Percentiles rank a stretch among this genome's conserved stretches.
These are phyloP conservation scores for Heterobasidion irregulare DNA, from an alignment of 1,284 basidiomycete genomes.

Conservation along the genomic window DNA sequence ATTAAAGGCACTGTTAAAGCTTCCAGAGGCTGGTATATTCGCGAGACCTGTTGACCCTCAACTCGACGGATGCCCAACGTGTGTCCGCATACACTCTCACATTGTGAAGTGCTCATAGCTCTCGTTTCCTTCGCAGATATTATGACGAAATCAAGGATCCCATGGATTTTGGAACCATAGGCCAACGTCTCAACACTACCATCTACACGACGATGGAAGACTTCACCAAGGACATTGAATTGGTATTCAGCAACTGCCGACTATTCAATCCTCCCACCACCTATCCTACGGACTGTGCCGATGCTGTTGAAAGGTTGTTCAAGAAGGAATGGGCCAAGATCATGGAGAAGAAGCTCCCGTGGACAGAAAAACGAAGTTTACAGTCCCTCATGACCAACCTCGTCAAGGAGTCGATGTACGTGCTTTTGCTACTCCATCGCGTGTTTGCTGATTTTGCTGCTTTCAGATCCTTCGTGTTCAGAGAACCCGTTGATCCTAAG, in stretches of 20 bases:
- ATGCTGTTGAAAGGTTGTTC: constrained; percentile 66
- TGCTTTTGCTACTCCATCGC: constrained; percentile 10
- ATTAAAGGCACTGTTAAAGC: constrained; percentile 55
- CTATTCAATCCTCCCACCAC: constrained; percentile 84
- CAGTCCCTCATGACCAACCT: constrained; percentile 67
- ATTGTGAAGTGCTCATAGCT: constrained; percentile 1
- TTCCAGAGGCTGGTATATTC: constrained; percentile 76
- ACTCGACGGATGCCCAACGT: constrained; percentile 82
- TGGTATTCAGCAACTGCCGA: constrained; percentile 85
- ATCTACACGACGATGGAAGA: constrained; percentile 77
- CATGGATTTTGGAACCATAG: constrained; percentile 92
- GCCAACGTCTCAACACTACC: constrained; percentile 56
- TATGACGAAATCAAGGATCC: constrained; percentile 89
- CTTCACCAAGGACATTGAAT: constrained; percentile 74
- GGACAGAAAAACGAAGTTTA: constrained; percentile 77
- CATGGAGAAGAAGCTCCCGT: constrained; percentile 67
- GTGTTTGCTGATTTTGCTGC: background rate
- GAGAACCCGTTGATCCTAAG: constrained; percentile 80
- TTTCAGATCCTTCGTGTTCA: constrained; percentile 67
- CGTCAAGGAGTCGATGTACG: constrained; percentile 66
- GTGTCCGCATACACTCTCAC: constrained; percentile 22
- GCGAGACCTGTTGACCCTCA: constrained; percentile 81
- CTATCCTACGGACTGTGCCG: constrained; percentile 66
- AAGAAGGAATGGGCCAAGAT: constrained; percentile 85
- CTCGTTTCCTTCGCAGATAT: constrained; percentile 49